These are phyloP conservation scores for Zancudomyces culisetae DNA, from an alignment of 371 early-diverging fungal genomes.

Conservation along the genomic window DNA sequence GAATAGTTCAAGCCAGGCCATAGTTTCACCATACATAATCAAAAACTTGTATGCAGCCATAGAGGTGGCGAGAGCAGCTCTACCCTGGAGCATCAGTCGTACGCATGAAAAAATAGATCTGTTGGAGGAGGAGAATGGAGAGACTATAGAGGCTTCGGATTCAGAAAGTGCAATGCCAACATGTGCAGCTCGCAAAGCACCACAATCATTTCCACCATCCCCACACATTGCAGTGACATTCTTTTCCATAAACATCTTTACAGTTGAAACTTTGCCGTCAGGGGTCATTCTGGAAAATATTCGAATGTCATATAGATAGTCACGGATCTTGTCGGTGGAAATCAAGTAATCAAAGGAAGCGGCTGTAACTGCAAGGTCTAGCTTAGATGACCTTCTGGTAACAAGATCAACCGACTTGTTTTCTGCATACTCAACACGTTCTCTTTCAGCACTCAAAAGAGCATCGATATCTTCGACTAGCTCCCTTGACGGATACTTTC, in stretches of 20 bases:
- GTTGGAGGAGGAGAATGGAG: slow-evolving; percentile 52
- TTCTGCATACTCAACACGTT: slow-evolving; percentile 14
- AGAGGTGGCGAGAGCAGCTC: slow-evolving; percentile 54
- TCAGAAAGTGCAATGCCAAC: slow-evolving; percentile 73
- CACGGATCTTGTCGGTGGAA: slow-evolving; percentile 12
- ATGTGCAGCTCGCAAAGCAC: slow-evolving; percentile 76
- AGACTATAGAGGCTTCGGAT: slow-evolving; percentile 54
- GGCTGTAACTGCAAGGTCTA: slow-evolving; percentile 46
- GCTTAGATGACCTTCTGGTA: slow-evolving; percentile 4
- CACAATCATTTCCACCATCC: slow-evolving; percentile 92
- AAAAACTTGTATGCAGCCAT: slow-evolving; percentile 62
- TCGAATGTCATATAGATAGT: slow-evolving; percentile 28
- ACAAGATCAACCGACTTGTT: not conserved
- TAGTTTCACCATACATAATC: slow-evolving; percentile 56
- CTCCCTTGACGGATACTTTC: too few species aligned
- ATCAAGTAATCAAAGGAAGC: slow-evolving; percentile 34
- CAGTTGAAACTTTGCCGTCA: slow-evolving; percentile 39
- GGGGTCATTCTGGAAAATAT: slow-evolving; percentile 66
- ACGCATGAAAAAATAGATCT: slow-evolving; percentile 44
- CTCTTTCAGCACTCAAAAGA: slow-evolving; percentile 26
- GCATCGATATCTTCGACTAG: not conserved
- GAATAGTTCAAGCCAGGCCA: slow-evolving; percentile 45
- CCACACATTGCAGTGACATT: slow-evolving; percentile 69
- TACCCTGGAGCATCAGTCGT: slow-evolving; percentile 46
- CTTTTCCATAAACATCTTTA: slow-evolving; percentile 35